Base-by-base conservation (phyloP, 31 red algal species). In the Odonthalia washingtoniensis region DNA sequence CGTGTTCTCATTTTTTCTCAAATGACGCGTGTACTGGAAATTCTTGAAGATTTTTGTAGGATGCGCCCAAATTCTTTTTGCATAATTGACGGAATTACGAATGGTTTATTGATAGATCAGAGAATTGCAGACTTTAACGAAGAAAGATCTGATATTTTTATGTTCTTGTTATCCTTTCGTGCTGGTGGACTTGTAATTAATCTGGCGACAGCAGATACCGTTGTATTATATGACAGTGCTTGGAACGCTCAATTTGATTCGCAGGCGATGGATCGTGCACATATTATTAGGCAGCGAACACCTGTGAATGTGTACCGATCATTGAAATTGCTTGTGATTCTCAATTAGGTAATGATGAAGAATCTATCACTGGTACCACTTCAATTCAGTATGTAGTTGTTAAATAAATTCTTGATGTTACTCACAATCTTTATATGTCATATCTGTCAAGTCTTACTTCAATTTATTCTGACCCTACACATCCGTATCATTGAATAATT, bases 161-260 rank as follows among this genome's bases (percentile, higher is more conserved):
- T 97, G 21, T 99, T 99, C 77, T 77, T 99, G 60, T 77, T 99
- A 2, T 96, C 93, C 16, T 97, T 95, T 35, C 82, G 98, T 52
- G 98, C 98, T 21, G 98, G 98, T 45, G 98, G 98, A 38, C 86
- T 99, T 5, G 98, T 95, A 62, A 99, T 99, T 88, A 99, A 99
- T 89, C 89, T 99, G 36, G 98, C 98, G 1, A 95, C 95, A 26
- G 98, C 98, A 18, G 98, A 99, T 66, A 99, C 95, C 16, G 98
- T 99, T 21, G 93, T 99, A 81, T 66, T 99, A 31, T 97, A 97
- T 65, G 98, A 99, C 70, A 94, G 93, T 68, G 98, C 97, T 67
- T 99, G 98, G 98, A 99, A 99, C 74, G 93, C 95, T 18, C 98
- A 99, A 74, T 92, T 92, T 52, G 98, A 99, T 90, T 75, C 97